Evolutionary conservation across 1,139 yeast species (phyloP), one percentile per base, ranked within the genome.

Genomic region (Hansenula sp.): DNA sequence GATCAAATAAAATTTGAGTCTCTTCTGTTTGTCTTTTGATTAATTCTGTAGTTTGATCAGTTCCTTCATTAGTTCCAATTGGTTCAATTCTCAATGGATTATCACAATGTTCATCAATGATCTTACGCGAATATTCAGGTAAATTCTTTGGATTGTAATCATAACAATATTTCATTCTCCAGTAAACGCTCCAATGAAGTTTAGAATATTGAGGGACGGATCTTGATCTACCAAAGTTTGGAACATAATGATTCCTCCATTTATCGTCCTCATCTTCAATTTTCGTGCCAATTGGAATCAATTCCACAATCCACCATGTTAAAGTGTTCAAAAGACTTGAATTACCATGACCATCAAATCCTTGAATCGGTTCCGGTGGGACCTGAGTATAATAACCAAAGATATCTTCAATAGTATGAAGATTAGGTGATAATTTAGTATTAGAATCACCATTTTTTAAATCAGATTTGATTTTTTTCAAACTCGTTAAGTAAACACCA

Each of bases 171-270:
- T 70, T 77, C 45, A 75, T 55, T 48, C 82, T 65, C 76, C 81
- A 81, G 48, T 68, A 69, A 0, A 80, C 71, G 42, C 86, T 79
- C 87, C 88, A 81, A 57, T 81, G 88, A 28, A 80, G 49, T 13
- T 59, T 60, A 16, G 77, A 74, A 45, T 68, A 60, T 3, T 50
- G 50, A 1, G 85, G 84, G 5, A 81, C 62, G 32, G 63, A 62
- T 47, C 88, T 63, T 3, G 58, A 51, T 15, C 76, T 62, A 0
- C 87, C 86, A 6, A 77, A 50, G 54, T 81, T 81, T 1, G 87
- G 87, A 11, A 63, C 54, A 49, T 67, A 74, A 4, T 67, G 61
- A 41, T 70, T 66, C 45, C 60, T 64, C 83, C 84, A 78, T 48
- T 65, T 62, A 2, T 79, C 79, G 11, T 62, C 54, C 6, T 54